phyloP scores from a whole-genome alignment of 768 basidiomycete genomes.

The Agrocybe chaxingu region DNA sequence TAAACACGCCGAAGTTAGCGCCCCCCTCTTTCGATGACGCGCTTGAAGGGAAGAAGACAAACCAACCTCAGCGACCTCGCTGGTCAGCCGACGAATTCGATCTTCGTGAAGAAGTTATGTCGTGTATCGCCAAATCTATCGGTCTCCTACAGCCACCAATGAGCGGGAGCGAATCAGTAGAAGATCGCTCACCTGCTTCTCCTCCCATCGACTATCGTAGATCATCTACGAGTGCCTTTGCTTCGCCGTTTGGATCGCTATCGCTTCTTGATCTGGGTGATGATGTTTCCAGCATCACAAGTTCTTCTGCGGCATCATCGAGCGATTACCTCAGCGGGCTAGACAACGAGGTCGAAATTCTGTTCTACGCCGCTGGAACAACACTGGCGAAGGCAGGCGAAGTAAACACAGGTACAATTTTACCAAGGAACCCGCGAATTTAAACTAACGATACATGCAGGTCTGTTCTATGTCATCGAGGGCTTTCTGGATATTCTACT shows the following conservation, averaged over 20 bases:
- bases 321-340: slow-evolving; percentile 74
- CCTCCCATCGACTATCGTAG: slow-evolving; percentile 41
- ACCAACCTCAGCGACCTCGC: slow-evolving; percentile 15
- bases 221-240: slow-evolving; percentile 39
- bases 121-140: slow-evolving; percentile 95
- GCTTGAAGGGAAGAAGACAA: slow-evolving; percentile 20
- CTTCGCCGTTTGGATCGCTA: slow-evolving; percentile 70
- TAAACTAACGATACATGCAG: slow-evolving; percentile 28
- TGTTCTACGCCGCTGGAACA: slow-evolving; percentile 87
- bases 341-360: slow-evolving; percentile 95
- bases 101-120: slow-evolving; percentile 95
- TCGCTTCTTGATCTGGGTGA: slow-evolving; percentile 71
- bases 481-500: slow-evolving; percentile 92
- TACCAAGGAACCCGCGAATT: slow-evolving; percentile 1
- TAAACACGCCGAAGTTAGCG: slow-evolving; percentile 47
- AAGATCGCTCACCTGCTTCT: slow-evolving; percentile 58
- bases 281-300: slow-evolving; percentile 66
- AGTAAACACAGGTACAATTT: slow-evolving; percentile 65
- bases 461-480: slow-evolving; percentile 92
- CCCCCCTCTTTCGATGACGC: slow-evolving; percentile 26
- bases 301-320: slow-evolving; percentile 47
- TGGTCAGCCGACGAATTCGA: slow-evolving; percentile 75
- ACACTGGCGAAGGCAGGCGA: slow-evolving; percentile 89
- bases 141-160: slow-evolving; percentile 87
- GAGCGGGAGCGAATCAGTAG: slow-evolving; percentile 61